Evolutionary conservation across 2,329 filamentous ascomycete genomes (phyloP).

Genomic region (Ophiostoma piceae): DNA sequence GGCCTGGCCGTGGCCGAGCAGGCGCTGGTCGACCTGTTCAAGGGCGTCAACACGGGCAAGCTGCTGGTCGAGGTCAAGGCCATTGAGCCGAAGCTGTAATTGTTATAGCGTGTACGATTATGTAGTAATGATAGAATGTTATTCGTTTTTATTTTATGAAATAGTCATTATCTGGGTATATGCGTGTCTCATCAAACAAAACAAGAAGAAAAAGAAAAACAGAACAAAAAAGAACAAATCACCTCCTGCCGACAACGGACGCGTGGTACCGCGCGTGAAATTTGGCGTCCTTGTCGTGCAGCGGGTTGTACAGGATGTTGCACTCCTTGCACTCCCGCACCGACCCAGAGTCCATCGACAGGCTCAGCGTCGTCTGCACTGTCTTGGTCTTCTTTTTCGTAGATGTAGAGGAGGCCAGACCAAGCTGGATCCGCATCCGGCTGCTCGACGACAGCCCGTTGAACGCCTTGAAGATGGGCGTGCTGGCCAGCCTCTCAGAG

Average conservation of each 20-base stretch:
- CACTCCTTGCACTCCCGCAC: conserved; percentile 42
- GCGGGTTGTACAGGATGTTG: conserved; percentile 42
- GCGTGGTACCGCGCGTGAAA: conserved; percentile 39
- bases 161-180: not conserved
- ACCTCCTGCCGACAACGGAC: conserved; percentile 25
- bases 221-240: not conserved
- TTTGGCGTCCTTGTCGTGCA: conserved; percentile 41
- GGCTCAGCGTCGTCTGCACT: conserved; percentile 41
- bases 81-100: conserved; percentile 27
- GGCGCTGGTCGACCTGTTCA: conserved; percentile 59
- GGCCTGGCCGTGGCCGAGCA: conserved; percentile 60
- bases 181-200: not conserved
- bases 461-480: conserved; percentile 14
- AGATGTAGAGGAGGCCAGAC: not conserved
- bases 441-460: conserved; percentile 19
- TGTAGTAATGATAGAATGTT: not conserved
- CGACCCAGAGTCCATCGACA: conserved; percentile 33
- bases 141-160: not conserved
- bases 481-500: not conserved
- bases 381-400: conserved; percentile 26
- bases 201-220: not conserved
- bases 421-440: conserved; percentile 20
- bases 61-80: conserved; percentile 30
- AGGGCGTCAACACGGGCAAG: conserved; percentile 59
- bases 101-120: not conserved